A percentile compares a stretch with the other conserved stretches of the same genome.
Evolutionary conservation across 257 asterid species (phyloP).

Genomic region (Nicotiana benthamiana): DNA sequence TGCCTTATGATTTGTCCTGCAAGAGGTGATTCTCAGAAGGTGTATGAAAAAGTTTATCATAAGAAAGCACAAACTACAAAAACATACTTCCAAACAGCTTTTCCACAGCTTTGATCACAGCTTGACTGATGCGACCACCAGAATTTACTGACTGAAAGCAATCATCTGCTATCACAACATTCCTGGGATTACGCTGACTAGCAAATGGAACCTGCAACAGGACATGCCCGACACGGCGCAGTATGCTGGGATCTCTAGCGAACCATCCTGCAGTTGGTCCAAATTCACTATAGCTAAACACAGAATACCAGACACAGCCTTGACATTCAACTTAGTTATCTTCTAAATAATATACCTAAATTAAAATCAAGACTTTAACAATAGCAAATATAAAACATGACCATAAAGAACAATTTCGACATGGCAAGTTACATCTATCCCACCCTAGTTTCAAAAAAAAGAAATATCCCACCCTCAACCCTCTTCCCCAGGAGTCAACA

Average conservation of each 20-base stretch:
- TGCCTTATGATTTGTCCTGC: constrained; percentile 91
- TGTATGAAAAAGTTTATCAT: not conserved
- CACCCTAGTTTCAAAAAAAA: not conserved
- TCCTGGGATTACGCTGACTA: constrained; percentile 70
- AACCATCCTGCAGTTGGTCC: constrained; percentile 67
- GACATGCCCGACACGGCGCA: constrained; percentile 88
- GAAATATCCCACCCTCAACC: not conserved
- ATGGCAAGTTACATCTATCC: not conserved
- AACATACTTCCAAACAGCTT: constrained; percentile 79
- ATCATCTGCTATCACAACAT: constrained; percentile 73
- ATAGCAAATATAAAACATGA: not conserved
- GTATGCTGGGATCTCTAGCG: constrained; percentile 73
- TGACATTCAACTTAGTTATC: not conserved
- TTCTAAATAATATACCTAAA: not conserved
- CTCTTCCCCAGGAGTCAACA: not conserved
- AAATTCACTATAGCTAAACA: not conserved
- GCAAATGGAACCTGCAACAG: constrained; percentile 78
- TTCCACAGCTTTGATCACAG: constrained; percentile 65
- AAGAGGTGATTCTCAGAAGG: constrained; percentile 26
- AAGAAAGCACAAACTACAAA: not conserved
- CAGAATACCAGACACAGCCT: not conserved
- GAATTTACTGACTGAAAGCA: constrained; percentile 55
- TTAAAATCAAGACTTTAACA: not conserved
- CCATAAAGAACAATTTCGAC: not conserved
- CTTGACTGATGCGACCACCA: constrained; percentile 47